Base-by-base conservation (phyloP, 345 rosid species). In the Pseudoturritis turrita region DNA sequence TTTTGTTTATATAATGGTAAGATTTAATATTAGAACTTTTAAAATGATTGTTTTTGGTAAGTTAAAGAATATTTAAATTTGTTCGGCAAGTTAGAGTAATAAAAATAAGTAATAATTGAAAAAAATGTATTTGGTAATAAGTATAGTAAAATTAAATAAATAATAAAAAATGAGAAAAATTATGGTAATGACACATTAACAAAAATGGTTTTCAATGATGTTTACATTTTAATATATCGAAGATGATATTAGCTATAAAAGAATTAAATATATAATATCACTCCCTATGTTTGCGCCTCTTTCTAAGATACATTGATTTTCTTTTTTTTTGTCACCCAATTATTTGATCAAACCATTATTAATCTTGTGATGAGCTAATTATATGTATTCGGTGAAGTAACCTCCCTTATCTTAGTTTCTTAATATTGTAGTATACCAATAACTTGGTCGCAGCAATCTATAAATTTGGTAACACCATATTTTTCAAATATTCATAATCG, bases 261-360 rank as follows among this genome's bases (percentile, higher is more conserved):
- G 17, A 44, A 18, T 35, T 43, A 33, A 35, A 25, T 62, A 62
- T 28, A 46, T 28, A 46, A 7, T 17, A 49, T 29, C 23, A 70
- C 54, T 63, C 58, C 74, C 75, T 62, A 70, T 56, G 75, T 76
- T 76, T 76, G 62, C 76, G 79, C 71, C 76, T 76, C 49, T 64
- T 76, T 47, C 3, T 64, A 70, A 55, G 75, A 63, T 47, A 53
- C 70, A 33, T 53, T 43, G 63, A 51, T 65, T 45, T 74, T 56
- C 14, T 43, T 51, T 46, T 19, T 60, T n/a, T 35, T 37, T 9
- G 14, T 39, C 19, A 39, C 1, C 31, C 75, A 70, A 70, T 76
- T 21, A 76, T 64, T 77, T 57, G 68, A 77, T 49, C 35, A 57
- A 63, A 57, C 56, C 72, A 71, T 71, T 71, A 71, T 65, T 68